Evolutionary conservation across 306 rosid genomes (phyloP), one percentile per base, ranked within the genome.

Genomic region (Quercus rubra): DNA sequence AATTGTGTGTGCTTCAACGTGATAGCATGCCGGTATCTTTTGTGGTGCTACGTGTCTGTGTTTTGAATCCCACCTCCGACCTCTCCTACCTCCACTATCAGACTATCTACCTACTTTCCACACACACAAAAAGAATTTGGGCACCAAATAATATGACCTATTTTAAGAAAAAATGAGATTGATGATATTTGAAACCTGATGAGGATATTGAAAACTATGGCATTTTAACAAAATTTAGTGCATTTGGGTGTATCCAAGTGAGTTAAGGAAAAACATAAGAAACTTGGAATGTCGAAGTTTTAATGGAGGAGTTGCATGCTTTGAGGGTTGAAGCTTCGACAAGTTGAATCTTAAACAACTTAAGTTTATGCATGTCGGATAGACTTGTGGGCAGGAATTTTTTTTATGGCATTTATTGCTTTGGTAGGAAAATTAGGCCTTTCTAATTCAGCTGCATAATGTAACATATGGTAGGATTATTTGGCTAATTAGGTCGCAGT

Each of bases 401-500:
- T 46, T 49, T 49, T 49, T 49, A 49, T 49, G 13, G 13, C 17
- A 49, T 12, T 49, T 49, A 10, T 49, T 49, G 13, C 33, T 10
- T 61, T 61, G 5, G 67, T 11, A 12, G 2, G 5, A 10, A 3
- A 61, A 61, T 8, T 61, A 23, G 33, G 17, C 33, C 25, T 21
- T 25, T 15, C 68, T 61, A 8, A 23, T 61, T 61, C 67, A 64
- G 71, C 74, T 52, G 30, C 54, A 35, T 6, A 58, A 67, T 49
- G 27, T 59, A 75, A 57, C 17, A 67, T 63, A 49, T 4, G 17
- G 63, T 49, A 74, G 49, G 55, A 38, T 64, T 21, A 25, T 58
- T 68, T 78, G 54, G 55, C 56, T 56, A 27, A 61, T 38, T 76
- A 92, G 98, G 96, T 94, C 55, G 97, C 96, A 56, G 75, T 92